Conservation (phyloP, 140 eudicot genomes). For the Bidens hawaiensis region DNA sequence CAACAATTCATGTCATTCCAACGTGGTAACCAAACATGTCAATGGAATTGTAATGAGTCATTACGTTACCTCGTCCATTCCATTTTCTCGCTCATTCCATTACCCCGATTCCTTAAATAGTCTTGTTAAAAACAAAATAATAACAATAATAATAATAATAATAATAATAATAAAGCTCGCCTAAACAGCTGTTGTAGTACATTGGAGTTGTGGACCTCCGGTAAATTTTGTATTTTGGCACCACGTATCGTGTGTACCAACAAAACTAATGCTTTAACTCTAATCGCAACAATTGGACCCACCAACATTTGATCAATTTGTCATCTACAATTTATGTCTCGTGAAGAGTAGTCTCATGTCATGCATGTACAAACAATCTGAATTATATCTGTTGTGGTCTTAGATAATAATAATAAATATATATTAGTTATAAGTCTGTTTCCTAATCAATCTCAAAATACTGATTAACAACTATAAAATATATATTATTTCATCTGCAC, state of each 20-base stretch:
- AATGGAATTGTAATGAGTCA: no score
- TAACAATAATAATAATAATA: no score
- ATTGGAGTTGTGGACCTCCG: slow-evolving; percentile 19
- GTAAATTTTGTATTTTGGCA: slow-evolving; percentile 12
- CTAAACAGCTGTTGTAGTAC: no score
- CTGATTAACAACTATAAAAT: background rate
- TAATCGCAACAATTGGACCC: slow-evolving; percentile 31
- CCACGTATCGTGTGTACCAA: slow-evolving; percentile 24
- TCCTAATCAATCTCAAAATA: background rate
- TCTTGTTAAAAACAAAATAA: no score
- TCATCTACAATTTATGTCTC: slow-evolving; percentile 23
- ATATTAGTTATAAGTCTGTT: background rate
- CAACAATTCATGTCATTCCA: no score
- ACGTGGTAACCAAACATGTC: no score
- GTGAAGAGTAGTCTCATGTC: slow-evolving; percentile 17
- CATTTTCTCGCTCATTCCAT: no score
- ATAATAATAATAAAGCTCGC: no score
- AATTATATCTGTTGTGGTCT: background rate
- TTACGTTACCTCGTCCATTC: no score
- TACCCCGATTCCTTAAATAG: no score
- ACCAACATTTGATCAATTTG: slow-evolving; percentile 22
- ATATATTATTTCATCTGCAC: background rate
- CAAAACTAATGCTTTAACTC: slow-evolving; percentile 15
- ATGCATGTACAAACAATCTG: slow-evolving; percentile 6
- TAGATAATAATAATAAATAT: background rate